Percentiles rank a stretch among this genome's conserved stretches.
Evolutionary conservation across 441 rosid species (phyloP).

Genomic region (Croton laevigatus): DNA sequence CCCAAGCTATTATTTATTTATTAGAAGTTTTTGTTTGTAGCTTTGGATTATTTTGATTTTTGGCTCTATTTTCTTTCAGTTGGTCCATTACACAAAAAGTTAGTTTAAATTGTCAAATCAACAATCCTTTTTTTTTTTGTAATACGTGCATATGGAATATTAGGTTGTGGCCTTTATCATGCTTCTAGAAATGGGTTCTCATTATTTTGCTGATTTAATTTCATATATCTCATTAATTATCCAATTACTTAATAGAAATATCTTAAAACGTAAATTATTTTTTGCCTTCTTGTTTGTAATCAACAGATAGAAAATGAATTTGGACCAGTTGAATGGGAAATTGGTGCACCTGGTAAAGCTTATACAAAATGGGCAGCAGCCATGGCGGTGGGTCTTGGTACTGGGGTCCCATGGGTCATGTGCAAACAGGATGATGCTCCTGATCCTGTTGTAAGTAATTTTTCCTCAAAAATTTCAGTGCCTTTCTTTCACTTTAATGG

Average conservation of each 20-base stretch:
- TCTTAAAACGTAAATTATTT: background rate
- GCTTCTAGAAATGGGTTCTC: slow-evolving; percentile 6
- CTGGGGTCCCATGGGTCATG: slow-evolving; percentile 99
- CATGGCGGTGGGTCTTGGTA: slow-evolving; percentile 87
- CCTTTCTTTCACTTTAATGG: slow-evolving; percentile 22
- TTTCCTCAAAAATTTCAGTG: slow-evolving; percentile 12
- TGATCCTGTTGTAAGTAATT: slow-evolving; percentile 65
- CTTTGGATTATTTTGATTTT: background rate
- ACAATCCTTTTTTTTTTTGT: background rate
- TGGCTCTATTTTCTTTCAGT: background rate
- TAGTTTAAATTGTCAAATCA: background rate
- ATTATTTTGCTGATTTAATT: slow-evolving; percentile 1
- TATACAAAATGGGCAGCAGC: slow-evolving; percentile 88
- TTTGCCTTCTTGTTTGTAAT: slow-evolving; percentile 13
- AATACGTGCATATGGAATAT: background rate
- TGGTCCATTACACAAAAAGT: slow-evolving; percentile 13
- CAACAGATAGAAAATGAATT: slow-evolving; percentile 93
- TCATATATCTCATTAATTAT: background rate
- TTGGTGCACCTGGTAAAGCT: slow-evolving; percentile 68
- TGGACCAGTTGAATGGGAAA: slow-evolving; percentile 79
- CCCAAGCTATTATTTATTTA: background rate
- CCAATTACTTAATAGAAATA: background rate
- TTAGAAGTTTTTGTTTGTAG: background rate
- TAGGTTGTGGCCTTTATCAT: slow-evolving; percentile 1
- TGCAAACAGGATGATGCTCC: slow-evolving; percentile 98